phyloP scores from a whole-genome alignment of 148 eudicot species.

The Linanthus parryae region DNA sequence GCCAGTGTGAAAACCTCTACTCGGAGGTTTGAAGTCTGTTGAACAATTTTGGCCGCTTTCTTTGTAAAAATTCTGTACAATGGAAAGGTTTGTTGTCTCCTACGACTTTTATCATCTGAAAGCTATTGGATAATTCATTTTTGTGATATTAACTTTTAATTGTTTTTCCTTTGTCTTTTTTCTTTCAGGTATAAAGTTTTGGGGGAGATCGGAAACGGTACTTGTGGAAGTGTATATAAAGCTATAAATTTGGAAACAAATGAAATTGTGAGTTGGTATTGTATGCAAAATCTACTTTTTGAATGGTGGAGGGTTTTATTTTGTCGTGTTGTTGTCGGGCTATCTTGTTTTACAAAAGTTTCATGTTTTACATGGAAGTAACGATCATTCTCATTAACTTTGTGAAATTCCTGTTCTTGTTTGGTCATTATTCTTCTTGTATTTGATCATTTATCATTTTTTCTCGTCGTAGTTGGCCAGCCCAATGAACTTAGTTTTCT shows the following conservation, averaged over 20 bases:
- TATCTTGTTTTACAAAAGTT: no score
- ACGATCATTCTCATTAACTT: no score
- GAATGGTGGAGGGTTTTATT: no score
- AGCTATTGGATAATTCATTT: no score
- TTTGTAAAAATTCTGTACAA: constrained; percentile 21
- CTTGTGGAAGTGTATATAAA: constrained; percentile 91
- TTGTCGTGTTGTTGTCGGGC: no score
- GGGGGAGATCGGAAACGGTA: constrained; percentile 91
- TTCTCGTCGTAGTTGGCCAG: no score
- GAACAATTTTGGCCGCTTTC: constrained; percentile 20
- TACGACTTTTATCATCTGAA: background rate
- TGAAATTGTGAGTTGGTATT: constrained; percentile 90
- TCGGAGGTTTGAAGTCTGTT: constrained; percentile 68
- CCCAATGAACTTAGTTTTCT: no score
- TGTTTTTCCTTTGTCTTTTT: constrained; percentile 14
- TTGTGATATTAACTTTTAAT: no score
- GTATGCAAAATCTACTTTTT: no score
- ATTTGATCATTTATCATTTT: constrained; percentile 1
- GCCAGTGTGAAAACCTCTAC: constrained; percentile 44
- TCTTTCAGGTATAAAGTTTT: constrained; percentile 62
- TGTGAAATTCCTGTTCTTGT: background rate
- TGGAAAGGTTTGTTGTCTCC: constrained; percentile 63
- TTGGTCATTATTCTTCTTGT: background rate
- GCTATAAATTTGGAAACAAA: constrained; percentile 68
- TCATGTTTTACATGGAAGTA: no score